Base-by-base conservation (phyloP, 2,329 filamentous ascomycete genomes). In the Xylariales sp. region DNA sequence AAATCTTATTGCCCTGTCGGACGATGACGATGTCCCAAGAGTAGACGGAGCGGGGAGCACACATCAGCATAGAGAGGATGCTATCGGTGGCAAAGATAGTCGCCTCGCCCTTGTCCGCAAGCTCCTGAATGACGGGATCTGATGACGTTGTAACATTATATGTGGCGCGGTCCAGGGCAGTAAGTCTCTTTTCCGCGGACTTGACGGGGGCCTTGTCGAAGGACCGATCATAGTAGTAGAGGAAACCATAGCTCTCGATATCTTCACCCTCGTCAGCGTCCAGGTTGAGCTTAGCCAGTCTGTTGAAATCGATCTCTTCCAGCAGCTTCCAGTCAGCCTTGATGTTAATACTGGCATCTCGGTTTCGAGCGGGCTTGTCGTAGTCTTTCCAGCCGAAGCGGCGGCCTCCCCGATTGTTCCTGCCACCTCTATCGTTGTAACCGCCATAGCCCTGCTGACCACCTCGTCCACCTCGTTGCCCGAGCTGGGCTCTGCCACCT, bases 11-110 rank as follows among this genome's bases (percentile, higher is more conserved):
- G 65, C 86, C 88, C 65, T 94, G 88, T 65, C 87, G 84, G 49
- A 88, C 75, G 59, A 98, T 94, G 61, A 98, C 85, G 57, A 98
- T 84, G 67, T 98, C 93, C 93, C 93, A 98, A 31, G 90, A 90
- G 74, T 97, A 97, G 49, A 98, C 88, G 44, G 88, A 95, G 58
- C 94, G 88, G 45, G 93, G 87, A 38, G 93, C 83, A 70, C 93
- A 98, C 93, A 98, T 98, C 57, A 98, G 84, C 89, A 96, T 97
- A 52, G 91, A 97, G 46, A 98, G 80, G 57, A 98, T 90, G 69
- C 85, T 95, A 66, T 96, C 90, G 32, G 93, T 96, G 49, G 93
- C 89, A 61, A 97, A 98, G 59, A 98, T 91, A 54, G 88, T 93
- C 34, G 90, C 93, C 70, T 96, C 90, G 60, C 95, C 82, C 74